phyloP scores from a whole-genome alignment of 2,329 filamentous ascomycete species.

The Trichoderma afroharzianum region DNA sequence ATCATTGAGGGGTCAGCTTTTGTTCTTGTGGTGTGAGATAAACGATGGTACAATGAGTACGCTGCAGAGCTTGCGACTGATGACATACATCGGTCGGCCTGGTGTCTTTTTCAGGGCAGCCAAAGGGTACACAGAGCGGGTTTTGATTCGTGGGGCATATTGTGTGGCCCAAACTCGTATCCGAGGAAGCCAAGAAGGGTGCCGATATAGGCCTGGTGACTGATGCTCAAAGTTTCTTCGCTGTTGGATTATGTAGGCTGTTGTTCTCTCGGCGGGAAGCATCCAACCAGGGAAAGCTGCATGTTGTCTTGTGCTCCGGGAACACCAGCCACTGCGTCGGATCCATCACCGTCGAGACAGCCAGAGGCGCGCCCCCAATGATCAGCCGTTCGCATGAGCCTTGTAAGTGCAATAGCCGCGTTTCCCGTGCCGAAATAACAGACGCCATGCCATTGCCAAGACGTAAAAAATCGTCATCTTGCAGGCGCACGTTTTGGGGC shows the following conservation, averaged over 20 bases:
- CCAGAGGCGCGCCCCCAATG: neutral
- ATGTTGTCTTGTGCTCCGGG: neutral
- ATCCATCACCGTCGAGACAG: slow-evolving; percentile 2
- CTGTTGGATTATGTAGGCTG: neutral
- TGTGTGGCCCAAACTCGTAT: neutral
- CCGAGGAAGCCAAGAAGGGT: slow-evolving; percentile 5
- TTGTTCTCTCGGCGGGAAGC: slow-evolving; percentile 4
- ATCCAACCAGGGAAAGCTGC: slow-evolving; percentile 1
- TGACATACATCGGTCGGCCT: neutral
- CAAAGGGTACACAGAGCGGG: slow-evolving; percentile 11
- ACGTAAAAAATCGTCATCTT: slow-evolving; percentile 7
- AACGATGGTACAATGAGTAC: neutral
- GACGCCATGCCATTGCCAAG: slow-evolving; percentile 4
- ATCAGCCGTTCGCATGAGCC: neutral
- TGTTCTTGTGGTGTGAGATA: neutral
- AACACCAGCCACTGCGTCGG: slow-evolving; percentile 16
- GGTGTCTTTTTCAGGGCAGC: neutral
- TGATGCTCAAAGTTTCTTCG: neutral
- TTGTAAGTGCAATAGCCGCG: slow-evolving; percentile 13
- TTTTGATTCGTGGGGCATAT: slow-evolving; percentile 5
- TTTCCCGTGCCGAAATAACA: neutral
- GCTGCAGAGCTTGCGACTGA: neutral
- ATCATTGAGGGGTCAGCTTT: slow-evolving; percentile 10
- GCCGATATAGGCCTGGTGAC: slow-evolving; percentile 6
- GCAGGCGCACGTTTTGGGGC: slow-evolving; percentile 3